Conservation (phyloP, 23 red algal genomes). For the Gracilaria gracilis region DNA sequence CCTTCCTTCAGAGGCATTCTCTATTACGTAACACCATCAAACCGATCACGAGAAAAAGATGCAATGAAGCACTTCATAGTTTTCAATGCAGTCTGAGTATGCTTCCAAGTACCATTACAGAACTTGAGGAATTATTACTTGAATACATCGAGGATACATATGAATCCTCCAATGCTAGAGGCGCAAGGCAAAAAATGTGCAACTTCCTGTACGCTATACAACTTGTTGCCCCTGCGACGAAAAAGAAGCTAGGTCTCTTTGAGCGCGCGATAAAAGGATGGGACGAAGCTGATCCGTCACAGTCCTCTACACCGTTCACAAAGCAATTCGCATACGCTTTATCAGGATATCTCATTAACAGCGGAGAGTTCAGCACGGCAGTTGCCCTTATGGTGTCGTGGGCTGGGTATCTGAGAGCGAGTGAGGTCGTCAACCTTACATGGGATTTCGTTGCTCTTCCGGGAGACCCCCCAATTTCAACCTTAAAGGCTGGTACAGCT, state of each 20-base stretch:
- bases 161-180: background rate
- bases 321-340: conserved; percentile 2
- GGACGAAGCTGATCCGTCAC: background rate
- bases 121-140: background rate
- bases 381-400: background rate
- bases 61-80: background rate
- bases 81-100: background rate
- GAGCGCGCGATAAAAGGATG: background rate
- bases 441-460: conserved; percentile 2
- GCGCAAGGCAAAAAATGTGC: background rate
- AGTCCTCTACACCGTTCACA: conserved; percentile 14
- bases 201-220: background rate
- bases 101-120: background rate
- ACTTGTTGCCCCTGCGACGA: background rate
- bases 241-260: background rate
- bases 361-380: background rate
- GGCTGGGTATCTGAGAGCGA: background rate
- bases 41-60: background rate
- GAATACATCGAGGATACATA: background rate
- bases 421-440: background rate
- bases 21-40: background rate
- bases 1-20: background rate
- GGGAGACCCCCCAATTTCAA: background rate
- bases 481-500: background rate
- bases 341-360: background rate